Conservation (phyloP, 2,329 filamentous ascomycete species). For the Penicillium griseofulvum region DNA sequence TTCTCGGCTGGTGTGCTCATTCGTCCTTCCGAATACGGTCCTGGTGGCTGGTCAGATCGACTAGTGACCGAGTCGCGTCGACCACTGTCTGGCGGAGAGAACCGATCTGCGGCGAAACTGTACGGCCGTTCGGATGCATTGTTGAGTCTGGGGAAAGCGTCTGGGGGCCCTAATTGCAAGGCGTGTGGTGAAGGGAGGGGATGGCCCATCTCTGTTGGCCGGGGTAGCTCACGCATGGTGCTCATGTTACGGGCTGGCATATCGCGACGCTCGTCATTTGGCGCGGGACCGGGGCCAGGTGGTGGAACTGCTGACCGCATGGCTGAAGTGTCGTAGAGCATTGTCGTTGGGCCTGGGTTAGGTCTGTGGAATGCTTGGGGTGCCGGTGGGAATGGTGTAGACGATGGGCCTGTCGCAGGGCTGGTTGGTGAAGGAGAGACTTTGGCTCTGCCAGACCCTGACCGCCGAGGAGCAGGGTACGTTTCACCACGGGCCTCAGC, state of each 20-base stretch:
- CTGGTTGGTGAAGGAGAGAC: conserved; percentile 32
- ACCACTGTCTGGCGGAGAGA: conserved; percentile 25
- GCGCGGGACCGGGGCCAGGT: background rate
- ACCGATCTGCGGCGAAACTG: conserved; percentile 21
- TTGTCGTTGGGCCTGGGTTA: conserved; percentile 2
- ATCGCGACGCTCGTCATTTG: conserved; percentile 15
- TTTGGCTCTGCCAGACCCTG: conserved; percentile 27
- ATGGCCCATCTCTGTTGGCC: conserved; percentile 27
- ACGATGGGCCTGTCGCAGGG: conserved; percentile 26
- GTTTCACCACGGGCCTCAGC: conserved; percentile 41
- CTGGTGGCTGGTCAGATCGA: conserved; percentile 22
- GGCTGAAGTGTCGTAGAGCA: conserved; percentile 21
- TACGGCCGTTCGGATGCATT: conserved; percentile 23
- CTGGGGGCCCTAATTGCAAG: conserved; percentile 30
- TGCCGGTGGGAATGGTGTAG: conserved; percentile 16
- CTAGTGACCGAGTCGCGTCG: conserved; percentile 27
- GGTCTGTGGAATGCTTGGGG: conserved; percentile 2
- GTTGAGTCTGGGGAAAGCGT: conserved; percentile 25
- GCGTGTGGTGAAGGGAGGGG: conserved; percentile 31
- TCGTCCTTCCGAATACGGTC: conserved; percentile 20
- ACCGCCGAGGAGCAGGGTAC: conserved; percentile 37
- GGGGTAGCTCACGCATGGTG: conserved; percentile 28
- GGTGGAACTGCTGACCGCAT: conserved; percentile 18
- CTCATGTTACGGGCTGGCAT: conserved; percentile 21
- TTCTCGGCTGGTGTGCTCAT: conserved; percentile 19